Evolutionary conservation across 2,329 filamentous ascomycete species (phyloP), one percentile per base, ranked within the genome.

Genomic region (Teratosphaeria epicoccoides): DNA sequence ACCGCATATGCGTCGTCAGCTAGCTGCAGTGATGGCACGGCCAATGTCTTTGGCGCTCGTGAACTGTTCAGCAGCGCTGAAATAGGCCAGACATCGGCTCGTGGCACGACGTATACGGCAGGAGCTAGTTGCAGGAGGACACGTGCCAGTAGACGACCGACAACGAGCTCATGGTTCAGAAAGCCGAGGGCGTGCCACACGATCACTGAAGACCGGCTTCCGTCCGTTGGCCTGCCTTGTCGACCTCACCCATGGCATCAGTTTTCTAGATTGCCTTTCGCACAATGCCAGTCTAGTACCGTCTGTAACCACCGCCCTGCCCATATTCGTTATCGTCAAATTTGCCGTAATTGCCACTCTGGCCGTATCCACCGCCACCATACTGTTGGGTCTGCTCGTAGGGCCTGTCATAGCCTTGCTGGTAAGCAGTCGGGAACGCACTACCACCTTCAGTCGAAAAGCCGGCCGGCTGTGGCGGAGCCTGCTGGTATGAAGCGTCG

Each of bases 341-440:
- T 40, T 47, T 25, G 22, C 47, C 22, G 33, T 49, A 37, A 23
- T 51, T 17, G 24, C 47, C 46, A 24, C 37, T 22, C 28, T 50
- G 40, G 6, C 54, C 49, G 46, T 58, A 61, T 0, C 58, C 55
- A 43, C 52, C 54, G 10, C 55, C 54, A 22, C 53, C 29, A 28
- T 46, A 46, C 17, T 59, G 59, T 29, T 58, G 58, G 24, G 54
- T 58, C 33, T 64, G 60, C 43, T 59, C 29, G 40, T 64, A 66
- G 2, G 65, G 64, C 43, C 58, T 55, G 40, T 67, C 66, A 24
- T 68, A 67, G 3, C 66, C 65, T 44, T 66, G 65, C 49, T 67
- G 65, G 37, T 66, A 67, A 9, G 65, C 62, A 6, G 62, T 64
- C 10, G 62, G 66, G 46, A 62, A 67, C 2, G 63, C 59, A 48